Evolutionary conservation across 2,329 filamentous ascomycete genomes (phyloP).

Genomic region (Colletotrichum tropicale): DNA sequence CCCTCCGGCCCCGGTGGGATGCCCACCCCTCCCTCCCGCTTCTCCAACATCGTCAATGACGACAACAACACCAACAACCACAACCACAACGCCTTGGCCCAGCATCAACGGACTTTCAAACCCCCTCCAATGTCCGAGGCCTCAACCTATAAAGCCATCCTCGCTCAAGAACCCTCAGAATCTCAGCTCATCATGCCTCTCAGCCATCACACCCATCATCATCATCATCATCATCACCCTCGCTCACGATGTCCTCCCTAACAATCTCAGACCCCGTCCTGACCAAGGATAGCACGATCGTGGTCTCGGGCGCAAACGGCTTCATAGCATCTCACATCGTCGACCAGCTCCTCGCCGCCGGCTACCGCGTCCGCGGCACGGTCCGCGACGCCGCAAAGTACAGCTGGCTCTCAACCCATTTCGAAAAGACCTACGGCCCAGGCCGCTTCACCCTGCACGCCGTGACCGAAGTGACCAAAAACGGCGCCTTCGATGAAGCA

Average conservation of each 20-base stretch:
- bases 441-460: constrained; percentile 36
- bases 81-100: not conserved
- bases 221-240: not conserved
- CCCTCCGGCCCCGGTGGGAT: not conserved
- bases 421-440: constrained; percentile 33
- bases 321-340: constrained; percentile 44
- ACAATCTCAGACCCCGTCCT: not conserved
- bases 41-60: not conserved
- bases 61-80: not conserved
- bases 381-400: constrained; percentile 34
- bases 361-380: constrained; percentile 44
- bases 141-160: not conserved
- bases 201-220: not conserved
- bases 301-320: constrained; percentile 48
- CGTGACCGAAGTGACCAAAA: constrained; percentile 35
- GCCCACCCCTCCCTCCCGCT: not conserved
- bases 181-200: not conserved
- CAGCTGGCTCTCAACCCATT: constrained; percentile 29
- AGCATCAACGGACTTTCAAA: not conserved
- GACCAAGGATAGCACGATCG: constrained; percentile 21
- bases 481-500: constrained; percentile 28
- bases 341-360: constrained; percentile 35
- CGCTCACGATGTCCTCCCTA: not conserved
- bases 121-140: not conserved
- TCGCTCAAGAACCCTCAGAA: not conserved